These are phyloP conservation scores for Multifurca ochricompacta DNA, from an alignment of 768 basidiomycete species.

Conservation along the genomic window DNA sequence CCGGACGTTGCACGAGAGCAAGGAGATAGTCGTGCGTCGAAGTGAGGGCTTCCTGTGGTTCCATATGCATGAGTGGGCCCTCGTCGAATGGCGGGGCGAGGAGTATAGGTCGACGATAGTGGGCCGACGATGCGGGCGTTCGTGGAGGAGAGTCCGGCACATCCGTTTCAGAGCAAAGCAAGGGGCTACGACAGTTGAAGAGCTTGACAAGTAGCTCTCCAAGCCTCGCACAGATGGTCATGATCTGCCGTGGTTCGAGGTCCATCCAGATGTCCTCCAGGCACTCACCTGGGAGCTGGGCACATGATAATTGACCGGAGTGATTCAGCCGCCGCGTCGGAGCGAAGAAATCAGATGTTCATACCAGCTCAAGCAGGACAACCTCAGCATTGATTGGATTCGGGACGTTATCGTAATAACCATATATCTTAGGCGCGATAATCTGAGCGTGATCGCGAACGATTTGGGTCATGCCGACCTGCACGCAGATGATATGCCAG, in stretches of 20 bases:
- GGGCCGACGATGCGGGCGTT: slow-evolving; percentile 1
- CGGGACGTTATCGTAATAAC: slow-evolving; percentile 24
- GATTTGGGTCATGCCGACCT: slow-evolving; percentile 29
- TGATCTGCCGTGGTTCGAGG: slow-evolving; percentile 21
- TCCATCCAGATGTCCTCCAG: slow-evolving; percentile 26
- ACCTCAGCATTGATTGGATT: slow-evolving; percentile 29
- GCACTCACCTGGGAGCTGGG: slow-evolving; percentile 26
- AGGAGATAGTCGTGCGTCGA: slow-evolving; percentile 26
- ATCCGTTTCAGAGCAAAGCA: slow-evolving; percentile 26
- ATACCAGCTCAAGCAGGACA: slow-evolving; percentile 28
- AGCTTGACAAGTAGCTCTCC: slow-evolving; percentile 26
- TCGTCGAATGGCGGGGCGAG: slow-evolving; percentile 25
- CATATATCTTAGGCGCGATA: slow-evolving; percentile 27
- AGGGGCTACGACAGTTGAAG: slow-evolving; percentile 24
- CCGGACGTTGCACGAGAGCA: slow-evolving; percentile 25
- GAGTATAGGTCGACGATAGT: slow-evolving; percentile 21
- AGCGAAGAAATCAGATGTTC: background rate
- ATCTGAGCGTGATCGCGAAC: slow-evolving; percentile 20
- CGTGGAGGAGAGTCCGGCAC: slow-evolving; percentile 20
- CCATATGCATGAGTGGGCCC: slow-evolving; percentile 23
- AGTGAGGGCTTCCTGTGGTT: slow-evolving; percentile 23
- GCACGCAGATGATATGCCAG: background rate
- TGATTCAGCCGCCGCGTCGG: slow-evolving; percentile 5
- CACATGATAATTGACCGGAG: background rate
- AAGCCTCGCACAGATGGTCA: slow-evolving; percentile 23